Conservation (phyloP, 805 yeast genomes). For the Myxozyma lipomycoides region DNA sequence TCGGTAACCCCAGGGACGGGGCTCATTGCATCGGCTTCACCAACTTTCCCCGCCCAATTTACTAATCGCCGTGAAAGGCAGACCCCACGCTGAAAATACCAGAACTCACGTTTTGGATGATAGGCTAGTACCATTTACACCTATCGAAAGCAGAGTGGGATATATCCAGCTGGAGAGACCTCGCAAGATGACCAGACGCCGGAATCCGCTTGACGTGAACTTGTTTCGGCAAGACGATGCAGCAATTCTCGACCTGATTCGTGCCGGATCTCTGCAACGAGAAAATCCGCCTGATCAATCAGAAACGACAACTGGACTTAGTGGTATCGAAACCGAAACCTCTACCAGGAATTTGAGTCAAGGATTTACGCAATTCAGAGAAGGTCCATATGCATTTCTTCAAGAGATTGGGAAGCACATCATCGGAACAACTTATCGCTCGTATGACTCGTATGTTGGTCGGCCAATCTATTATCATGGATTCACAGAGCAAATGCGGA, state of each 20-base stretch:
- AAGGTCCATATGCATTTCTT: conserved; percentile 37
- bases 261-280: conserved; percentile 3
- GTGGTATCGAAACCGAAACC: conserved; percentile 17
- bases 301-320: neutral
- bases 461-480: conserved; percentile 36
- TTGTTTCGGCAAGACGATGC: conserved; percentile 23
- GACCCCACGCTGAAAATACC: no score
- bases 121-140: no score
- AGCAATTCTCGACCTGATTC: conserved; percentile 19
- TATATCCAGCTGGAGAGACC: no score
- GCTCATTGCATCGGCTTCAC: neutral
- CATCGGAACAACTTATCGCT: conserved; percentile 39
- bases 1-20: no score
- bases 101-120: no score
- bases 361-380: conserved; percentile 39
- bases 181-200: neutral
- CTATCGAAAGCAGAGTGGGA: no score
- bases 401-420: conserved; percentile 34
- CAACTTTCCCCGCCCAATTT: neutral
- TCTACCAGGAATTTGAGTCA: conserved; percentile 33
- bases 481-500: conserved; percentile 33
- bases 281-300: neutral
- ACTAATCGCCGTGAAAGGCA: no score
- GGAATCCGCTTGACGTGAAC: conserved; percentile 14
- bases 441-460: conserved; percentile 40